These are phyloP conservation scores for Striga asiatica DNA, from an alignment of 257 asterid species.

Conservation along the genomic window DNA sequence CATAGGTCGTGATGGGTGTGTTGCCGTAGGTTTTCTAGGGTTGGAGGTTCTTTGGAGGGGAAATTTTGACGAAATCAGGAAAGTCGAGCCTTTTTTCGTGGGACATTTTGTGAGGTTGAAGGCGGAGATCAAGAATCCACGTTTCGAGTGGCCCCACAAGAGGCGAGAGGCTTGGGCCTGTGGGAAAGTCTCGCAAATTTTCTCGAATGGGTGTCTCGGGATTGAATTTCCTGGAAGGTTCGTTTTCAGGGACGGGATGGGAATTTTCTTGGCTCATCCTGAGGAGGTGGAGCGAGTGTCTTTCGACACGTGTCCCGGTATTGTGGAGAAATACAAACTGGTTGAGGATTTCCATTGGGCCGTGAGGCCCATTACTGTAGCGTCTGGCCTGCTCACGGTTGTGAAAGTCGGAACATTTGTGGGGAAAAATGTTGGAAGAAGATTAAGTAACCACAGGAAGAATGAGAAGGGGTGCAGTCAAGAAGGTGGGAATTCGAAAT, in stretches of 20 bases:
- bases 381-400: slow-evolving; percentile 26
- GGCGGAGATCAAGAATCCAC: slow-evolving; percentile 28
- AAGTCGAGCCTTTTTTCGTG: slow-evolving; percentile 26
- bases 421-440: slow-evolving; percentile 20
- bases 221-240: slow-evolving; percentile 44
- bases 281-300: slow-evolving; percentile 44
- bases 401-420: slow-evolving; percentile 31
- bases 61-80: slow-evolving; percentile 30
- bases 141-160: slow-evolving; percentile 47
- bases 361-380: slow-evolving; percentile 38
- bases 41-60: slow-evolving; percentile 50
- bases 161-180: slow-evolving; percentile 38
- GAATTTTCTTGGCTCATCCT: slow-evolving; percentile 42
- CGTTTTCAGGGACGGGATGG: slow-evolving; percentile 18
- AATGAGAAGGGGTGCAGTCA: slow-evolving; percentile 12
- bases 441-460: slow-evolving; percentile 1
- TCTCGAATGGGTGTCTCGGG: slow-evolving; percentile 53
- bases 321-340: slow-evolving; percentile 46
- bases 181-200: slow-evolving; percentile 38
- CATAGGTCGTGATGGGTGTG: slow-evolving; percentile 39
- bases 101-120: slow-evolving; percentile 45
- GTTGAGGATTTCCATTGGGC: slow-evolving; percentile 61
- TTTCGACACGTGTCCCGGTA: slow-evolving; percentile 40
- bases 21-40: slow-evolving; percentile 38
- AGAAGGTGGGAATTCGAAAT: slow-evolving; percentile 8